Evolutionary conservation across 495 filamentous ascomycete genomes (phyloP), one percentile per base, ranked within the genome.

Genomic region (Penicillium longicatenatum): DNA sequence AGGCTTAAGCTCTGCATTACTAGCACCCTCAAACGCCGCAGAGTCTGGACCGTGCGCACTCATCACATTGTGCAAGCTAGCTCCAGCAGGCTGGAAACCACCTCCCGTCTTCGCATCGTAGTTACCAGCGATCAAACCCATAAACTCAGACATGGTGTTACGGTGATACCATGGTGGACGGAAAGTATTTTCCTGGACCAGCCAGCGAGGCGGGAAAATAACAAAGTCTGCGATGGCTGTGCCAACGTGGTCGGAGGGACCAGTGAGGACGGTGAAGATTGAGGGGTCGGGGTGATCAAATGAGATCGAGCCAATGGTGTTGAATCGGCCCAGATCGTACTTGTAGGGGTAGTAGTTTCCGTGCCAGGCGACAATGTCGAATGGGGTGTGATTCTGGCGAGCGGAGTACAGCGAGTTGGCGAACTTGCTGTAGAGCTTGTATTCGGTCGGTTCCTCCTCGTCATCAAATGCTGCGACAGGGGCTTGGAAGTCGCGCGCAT

Each of bases 341-440:
- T 95, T 95, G 82, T 86, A 93, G 0, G 91, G 90, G 65, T 89
- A 89, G 70, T 91, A 92, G 62, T 77, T 78, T 30, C 77, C 77
- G 64, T 93, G 89, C 91, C 91, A 95, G 19, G 88, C 88, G 8
- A 92, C 90, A 1, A 95, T 81, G 61, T 95, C 89, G 62, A 93
- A 95, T 11, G 90, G 90, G 0, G 84, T 88, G 70, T 92, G 90
- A 12, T 74, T 67, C 74, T 92, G 90, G 52, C 78, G 79, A 2
- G 89, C 89, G 14, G 79, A 78, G 74, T 92, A 93, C 37, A 96
- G 84, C 45, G 83, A 81, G 65, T 90, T 88, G 66, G 87, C 85
- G 72, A 95, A 93, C 68, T 95, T 95, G 70, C 82, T 84, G 31
- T 86, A 81, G 45, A 95, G 73, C 12, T 75, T 80, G 66, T 89